Conservation (phyloP, 2,329 filamentous ascomycete species). For the Chrysosporium keratinophilum region DNA sequence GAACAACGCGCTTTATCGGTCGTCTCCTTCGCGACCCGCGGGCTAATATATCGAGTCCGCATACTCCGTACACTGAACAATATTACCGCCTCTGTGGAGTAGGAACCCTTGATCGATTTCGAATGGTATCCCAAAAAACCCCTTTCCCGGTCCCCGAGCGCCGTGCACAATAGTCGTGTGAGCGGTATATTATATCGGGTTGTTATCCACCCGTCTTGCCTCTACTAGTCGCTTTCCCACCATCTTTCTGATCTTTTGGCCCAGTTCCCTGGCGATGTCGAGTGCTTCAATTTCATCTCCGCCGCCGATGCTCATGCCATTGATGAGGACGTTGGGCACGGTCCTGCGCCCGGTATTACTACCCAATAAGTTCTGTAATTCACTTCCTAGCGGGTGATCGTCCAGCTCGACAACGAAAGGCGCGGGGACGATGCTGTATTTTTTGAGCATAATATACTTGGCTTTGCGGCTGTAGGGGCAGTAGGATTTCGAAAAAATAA, state of each 20-base stretch:
- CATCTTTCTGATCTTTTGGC: conserved; percentile 60
- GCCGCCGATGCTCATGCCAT: conserved; percentile 80
- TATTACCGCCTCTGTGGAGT: too few relatives aligned
- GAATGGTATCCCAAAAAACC: too few relatives aligned
- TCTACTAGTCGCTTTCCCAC: conserved; percentile 55
- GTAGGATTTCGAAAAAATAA: conserved; percentile 93
- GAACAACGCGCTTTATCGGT: background rate
- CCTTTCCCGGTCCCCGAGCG: too few relatives aligned
- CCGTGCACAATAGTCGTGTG: background rate
- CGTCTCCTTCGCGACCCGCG: too few relatives aligned
- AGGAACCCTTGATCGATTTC: too few relatives aligned
- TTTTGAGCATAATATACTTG: conserved; percentile 72
- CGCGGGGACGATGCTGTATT: conserved; percentile 69
- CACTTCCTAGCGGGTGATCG: conserved; percentile 59
- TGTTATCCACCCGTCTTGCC: conserved; percentile 20
- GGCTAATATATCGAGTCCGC: too few relatives aligned
- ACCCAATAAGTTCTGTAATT: conserved; percentile 61
- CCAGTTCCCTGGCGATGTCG: conserved; percentile 55
- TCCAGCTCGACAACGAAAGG: conserved; percentile 90
- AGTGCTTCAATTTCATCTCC: conserved; percentile 73
- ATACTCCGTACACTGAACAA: too few relatives aligned
- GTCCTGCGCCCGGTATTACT: conserved; percentile 70
- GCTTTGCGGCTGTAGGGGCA: conserved; percentile 79
- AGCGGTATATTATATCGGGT: conserved; percentile 6
- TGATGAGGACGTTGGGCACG: conserved; percentile 84